Percentiles rank a stretch among this genome's conserved stretches.
These are phyloP conservation scores for Scedosporium aurantiacum DNA, from an alignment of 2,329 filamentous ascomycete genomes.

Conservation along the genomic window DNA sequence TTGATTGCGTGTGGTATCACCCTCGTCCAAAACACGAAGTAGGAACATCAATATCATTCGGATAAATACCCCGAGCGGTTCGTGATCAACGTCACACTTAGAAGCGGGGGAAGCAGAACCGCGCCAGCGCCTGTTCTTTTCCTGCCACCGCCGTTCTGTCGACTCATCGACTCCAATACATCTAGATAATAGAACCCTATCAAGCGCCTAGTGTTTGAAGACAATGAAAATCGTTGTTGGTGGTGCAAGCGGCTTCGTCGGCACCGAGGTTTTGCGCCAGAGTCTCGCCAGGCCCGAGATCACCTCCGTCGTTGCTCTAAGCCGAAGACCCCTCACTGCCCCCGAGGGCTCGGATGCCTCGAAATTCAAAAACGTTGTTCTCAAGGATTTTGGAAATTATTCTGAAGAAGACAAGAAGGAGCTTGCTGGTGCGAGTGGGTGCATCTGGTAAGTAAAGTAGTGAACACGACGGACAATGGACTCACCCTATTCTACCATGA, in stretches of 20 bases:
- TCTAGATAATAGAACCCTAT: not conserved
- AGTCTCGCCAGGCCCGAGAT: constrained; percentile 23
- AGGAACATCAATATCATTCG: no score
- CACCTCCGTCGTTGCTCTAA: constrained; percentile 29
- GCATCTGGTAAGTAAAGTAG: constrained; percentile 25
- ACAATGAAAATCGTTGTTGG: constrained; percentile 34
- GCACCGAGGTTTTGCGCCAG: constrained; percentile 31
- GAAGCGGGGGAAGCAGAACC: not conserved
- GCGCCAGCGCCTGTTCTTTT: not conserved
- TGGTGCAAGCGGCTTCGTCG: constrained; percentile 31
- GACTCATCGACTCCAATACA: not conserved
- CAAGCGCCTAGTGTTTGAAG: not conserved
- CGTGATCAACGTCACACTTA: not conserved
- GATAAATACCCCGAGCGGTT: not conserved
- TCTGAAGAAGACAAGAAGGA: constrained; percentile 26
- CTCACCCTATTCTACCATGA: no score
- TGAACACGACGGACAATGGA: no score
- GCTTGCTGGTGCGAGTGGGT: constrained; percentile 28
- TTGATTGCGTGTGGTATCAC: no score
- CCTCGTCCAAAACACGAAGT: no score
- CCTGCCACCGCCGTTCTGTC: not conserved
- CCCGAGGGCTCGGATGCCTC: constrained; percentile 17
- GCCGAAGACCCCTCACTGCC: constrained; percentile 22
- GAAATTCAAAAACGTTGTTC: constrained; percentile 28
- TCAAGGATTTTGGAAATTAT: constrained; percentile 29